Evolutionary conservation across 768 basidiomycete species (phyloP), one percentile per base, ranked within the genome.

Genomic region (Tulasnella sp.): DNA sequence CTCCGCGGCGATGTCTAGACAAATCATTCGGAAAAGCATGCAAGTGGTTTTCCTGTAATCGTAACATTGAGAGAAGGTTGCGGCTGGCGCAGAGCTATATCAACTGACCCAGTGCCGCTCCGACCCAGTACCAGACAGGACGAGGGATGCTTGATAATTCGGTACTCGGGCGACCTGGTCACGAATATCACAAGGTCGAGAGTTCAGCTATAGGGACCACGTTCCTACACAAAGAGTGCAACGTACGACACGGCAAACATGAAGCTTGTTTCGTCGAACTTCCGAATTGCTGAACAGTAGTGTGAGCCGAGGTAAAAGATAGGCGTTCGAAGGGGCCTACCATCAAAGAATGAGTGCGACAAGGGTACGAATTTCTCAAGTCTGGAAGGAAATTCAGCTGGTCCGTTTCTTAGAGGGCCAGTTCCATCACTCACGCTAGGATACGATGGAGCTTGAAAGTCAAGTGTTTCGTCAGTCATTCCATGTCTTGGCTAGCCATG

Each of bases 51-150:
- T 81, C 16, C 80, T 77, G 34, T 8, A 19, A 40, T 72, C 6
- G 12, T 14, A 6, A 2, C 27, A 19, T 4, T 24, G 42, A 40
- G 3, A n/a, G 24, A 19, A 10, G 24, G 16, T 16, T n/a, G 14
- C 12, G 1, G 16, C 4, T 3, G 1, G 71, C 19, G 31, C 16
- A 9, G 34, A 44, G 9, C 10, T 44, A 16, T 16, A 24, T 2
- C 6, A 16, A 78, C 87, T 14, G 81, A 92, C 92, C 92, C 93
- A 0, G 93, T 93, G 2, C 93, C 93, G 82, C 92, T 93, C 36
- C 93, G 86, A 0, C 92, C 92, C 12, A 92, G 83, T 38, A 93
- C 91, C 83, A 90, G 92, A 80, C 90, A 92, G 0, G 92, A 92
- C 7, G 87, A 85, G 0, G 85, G 85, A 81, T 92, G 88, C 58